Percentiles rank a stretch among this genome's conserved stretches.
phyloP scores from a whole-genome alignment of 306 rosid genomes.

The Cucurbita maxima region DNA sequence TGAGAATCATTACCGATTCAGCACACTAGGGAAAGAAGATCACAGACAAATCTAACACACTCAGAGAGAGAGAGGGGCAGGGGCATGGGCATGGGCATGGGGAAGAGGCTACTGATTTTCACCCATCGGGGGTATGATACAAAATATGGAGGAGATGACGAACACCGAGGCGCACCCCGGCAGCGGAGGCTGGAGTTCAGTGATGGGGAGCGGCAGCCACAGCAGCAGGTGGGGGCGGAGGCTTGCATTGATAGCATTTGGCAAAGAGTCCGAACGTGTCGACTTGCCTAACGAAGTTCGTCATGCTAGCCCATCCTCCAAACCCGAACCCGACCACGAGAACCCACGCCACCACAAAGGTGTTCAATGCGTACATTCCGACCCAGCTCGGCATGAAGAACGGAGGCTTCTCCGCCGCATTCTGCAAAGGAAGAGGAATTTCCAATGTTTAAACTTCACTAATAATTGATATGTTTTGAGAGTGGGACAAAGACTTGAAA shows the following conservation, averaged over 20 bases:
- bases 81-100: neutral
- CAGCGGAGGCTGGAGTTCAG: neutral
- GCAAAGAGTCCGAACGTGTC: constrained; percentile 89
- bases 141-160: constrained; percentile 16
- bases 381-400: constrained; percentile 79
- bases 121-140: constrained; percentile 37
- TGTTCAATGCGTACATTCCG: constrained; percentile 52
- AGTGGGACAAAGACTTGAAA: neutral
- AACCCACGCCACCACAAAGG: constrained; percentile 68
- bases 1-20: constrained; percentile 33
- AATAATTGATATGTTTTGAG: neutral
- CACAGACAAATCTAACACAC: constrained; percentile 20
- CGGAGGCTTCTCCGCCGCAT: constrained; percentile 92
- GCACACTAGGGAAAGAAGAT: constrained; percentile 31
- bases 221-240: constrained; percentile 18
- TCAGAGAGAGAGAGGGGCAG: neutral
- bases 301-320: constrained; percentile 97
- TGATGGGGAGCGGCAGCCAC: constrained; percentile 26
- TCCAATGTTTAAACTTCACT: neutral
- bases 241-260: constrained; percentile 94
- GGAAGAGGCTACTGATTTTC: neutral
- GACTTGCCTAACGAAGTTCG: constrained; percentile 67
- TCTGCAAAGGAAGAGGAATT: constrained; percentile 21
- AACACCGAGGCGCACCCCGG: neutral
- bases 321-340: constrained; percentile 82